These are phyloP conservation scores for Venturia effusa DNA, from an alignment of 2,329 filamentous ascomycete genomes.

Conservation along the genomic window DNA sequence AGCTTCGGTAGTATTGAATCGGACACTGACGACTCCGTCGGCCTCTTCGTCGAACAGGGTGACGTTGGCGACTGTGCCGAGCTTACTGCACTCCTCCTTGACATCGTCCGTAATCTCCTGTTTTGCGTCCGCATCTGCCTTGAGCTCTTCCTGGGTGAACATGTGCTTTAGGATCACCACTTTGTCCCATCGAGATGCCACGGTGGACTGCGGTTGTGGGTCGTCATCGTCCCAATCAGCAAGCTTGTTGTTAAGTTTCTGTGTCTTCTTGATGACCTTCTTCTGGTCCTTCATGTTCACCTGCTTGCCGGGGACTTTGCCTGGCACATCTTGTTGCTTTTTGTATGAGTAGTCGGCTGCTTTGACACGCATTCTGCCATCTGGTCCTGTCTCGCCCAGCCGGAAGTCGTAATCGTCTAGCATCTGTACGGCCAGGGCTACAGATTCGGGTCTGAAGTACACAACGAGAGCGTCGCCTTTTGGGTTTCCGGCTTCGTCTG, in stretches of 20 bases:
- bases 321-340: slow-evolving; percentile 58
- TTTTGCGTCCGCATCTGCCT: slow-evolving; percentile 67
- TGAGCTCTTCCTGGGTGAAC: slow-evolving; percentile 55
- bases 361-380: slow-evolving; percentile 66
- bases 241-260: slow-evolving; percentile 79
- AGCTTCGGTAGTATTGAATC: slow-evolving; percentile 61
- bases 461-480: slow-evolving; percentile 90
- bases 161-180: slow-evolving; percentile 82
- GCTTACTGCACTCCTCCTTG: slow-evolving; percentile 74
- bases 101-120: slow-evolving; percentile 94
- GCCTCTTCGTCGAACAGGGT: slow-evolving; percentile 79
- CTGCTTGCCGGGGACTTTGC: slow-evolving; percentile 34
- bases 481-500: slow-evolving; percentile 68
- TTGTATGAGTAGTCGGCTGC: slow-evolving; percentile 87
- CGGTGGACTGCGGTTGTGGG: slow-evolving; percentile 38
- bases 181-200: slow-evolving; percentile 56
- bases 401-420: slow-evolving; percentile 77
- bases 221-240: slow-evolving; percentile 95
- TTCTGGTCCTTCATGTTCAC: slow-evolving; percentile 50
- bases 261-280: slow-evolving; percentile 79
- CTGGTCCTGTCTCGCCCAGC: slow-evolving; percentile 40
- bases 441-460: slow-evolving; percentile 92
- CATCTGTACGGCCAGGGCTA: slow-evolving; percentile 70
- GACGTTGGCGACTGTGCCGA: slow-evolving; percentile 80
- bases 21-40: slow-evolving; percentile 75